Conservation (phyloP, 805 yeast species). For the Metschnikowia gelsemii region DNA sequence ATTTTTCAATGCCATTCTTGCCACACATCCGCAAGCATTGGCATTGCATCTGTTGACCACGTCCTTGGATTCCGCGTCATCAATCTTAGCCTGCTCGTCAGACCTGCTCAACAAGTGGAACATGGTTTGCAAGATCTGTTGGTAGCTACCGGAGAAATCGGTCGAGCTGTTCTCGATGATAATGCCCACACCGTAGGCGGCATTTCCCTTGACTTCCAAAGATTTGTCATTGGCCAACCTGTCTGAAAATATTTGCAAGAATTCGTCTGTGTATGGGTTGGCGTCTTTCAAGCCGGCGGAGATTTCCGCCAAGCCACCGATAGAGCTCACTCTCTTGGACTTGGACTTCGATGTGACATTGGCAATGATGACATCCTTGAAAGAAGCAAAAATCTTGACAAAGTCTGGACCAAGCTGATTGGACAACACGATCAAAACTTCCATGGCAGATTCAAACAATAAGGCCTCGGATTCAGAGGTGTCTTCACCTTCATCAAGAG, state of each 20-base stretch:
- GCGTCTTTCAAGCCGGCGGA: conserved; percentile 66
- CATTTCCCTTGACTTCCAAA: conserved; percentile 87
- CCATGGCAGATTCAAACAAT: conserved; percentile 80
- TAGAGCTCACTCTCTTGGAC: conserved; percentile 76
- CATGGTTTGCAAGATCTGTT: conserved; percentile 69
- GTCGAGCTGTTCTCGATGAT: conserved; percentile 54
- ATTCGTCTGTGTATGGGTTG: conserved; percentile 66
- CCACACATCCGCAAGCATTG: conserved; percentile 96
- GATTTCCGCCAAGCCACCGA: conserved; percentile 91
- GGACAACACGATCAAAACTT: conserved; percentile 76
- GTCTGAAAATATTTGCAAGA: conserved; percentile 66
- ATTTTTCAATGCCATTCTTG: conserved; percentile 80
- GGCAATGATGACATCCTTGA: conserved; percentile 60
- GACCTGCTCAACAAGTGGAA: conserved; percentile 75
- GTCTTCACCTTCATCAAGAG: conserved; percentile 54
- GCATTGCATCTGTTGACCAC: conserved; percentile 82
- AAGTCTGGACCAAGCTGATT: conserved; percentile 79
- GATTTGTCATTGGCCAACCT: conserved; percentile 74
- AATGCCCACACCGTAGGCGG: conserved; percentile 94
- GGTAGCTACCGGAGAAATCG: conserved; percentile 63
- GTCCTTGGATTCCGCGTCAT: conserved; percentile 76
- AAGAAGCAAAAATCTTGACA: conserved; percentile 64
- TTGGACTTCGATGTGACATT: conserved; percentile 60
- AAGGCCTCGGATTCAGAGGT: conserved; percentile 55
- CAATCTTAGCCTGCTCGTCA: conserved; percentile 45